Percentiles rank a stretch among this genome's conserved stretches.
Conservation (phyloP, 768 basidiomycete genomes). For the Lactarius deliciosus region DNA sequence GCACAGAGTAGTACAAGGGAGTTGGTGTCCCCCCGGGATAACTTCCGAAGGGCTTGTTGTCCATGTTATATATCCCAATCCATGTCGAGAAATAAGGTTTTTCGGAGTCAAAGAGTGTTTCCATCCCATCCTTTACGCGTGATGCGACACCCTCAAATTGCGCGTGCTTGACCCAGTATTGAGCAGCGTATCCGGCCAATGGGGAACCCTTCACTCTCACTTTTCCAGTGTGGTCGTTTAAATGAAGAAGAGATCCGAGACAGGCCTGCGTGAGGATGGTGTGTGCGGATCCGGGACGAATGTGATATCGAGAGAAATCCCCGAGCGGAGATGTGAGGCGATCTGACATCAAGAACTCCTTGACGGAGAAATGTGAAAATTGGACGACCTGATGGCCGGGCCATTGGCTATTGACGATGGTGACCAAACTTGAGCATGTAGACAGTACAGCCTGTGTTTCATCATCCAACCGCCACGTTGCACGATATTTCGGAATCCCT, state of each 20-base stretch:
- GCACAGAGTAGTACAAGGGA: background rate
- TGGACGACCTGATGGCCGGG: background rate
- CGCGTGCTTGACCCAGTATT: too few relatives aligned
- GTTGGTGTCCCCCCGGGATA: too few relatives aligned
- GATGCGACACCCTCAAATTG: too few relatives aligned
- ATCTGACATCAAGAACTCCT: background rate
- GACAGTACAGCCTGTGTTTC: background rate
- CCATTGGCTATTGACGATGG: background rate
- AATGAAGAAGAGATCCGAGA: background rate
- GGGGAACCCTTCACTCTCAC: background rate
- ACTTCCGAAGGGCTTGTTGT: too few relatives aligned
- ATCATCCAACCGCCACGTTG: background rate
- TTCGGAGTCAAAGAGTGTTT: too few relatives aligned
- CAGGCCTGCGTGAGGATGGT: background rate
- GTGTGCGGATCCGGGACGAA: background rate
- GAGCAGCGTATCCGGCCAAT: background rate
- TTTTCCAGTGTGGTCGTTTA: background rate
- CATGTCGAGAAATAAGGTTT: too few relatives aligned
- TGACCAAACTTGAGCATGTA: background rate
- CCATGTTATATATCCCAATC: too few relatives aligned
- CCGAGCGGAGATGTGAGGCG: background rate
- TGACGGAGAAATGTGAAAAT: background rate
- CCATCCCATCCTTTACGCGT: too few relatives aligned
- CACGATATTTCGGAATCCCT: constrained; percentile 1
- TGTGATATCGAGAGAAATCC: background rate